These are phyloP conservation scores for Fusarium armeniacum DNA, from an alignment of 2,329 filamentous ascomycete genomes.

Conservation along the genomic window DNA sequence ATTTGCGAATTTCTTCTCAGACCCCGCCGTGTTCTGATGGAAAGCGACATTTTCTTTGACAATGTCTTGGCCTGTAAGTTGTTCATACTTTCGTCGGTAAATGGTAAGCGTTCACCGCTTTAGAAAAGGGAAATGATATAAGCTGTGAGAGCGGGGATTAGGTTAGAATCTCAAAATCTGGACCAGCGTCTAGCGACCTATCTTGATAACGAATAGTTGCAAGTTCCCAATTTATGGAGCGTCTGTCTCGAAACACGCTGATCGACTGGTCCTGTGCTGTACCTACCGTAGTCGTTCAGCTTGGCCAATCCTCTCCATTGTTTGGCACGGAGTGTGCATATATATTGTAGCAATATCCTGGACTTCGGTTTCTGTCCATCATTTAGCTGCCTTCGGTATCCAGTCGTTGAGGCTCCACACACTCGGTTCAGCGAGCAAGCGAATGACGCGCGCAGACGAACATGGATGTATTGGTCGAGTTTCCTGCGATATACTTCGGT, in stretches of 20 bases:
- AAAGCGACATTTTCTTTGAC: constrained; percentile 16
- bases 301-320: constrained; percentile 13
- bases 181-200: constrained; percentile 22
- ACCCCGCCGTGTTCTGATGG: constrained; percentile 10
- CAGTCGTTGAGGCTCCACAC: constrained; percentile 34
- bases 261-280: constrained; percentile 5
- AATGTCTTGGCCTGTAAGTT: neutral
- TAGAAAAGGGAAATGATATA: constrained; percentile 27
- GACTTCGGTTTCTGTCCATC: constrained; percentile 10
- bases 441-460: constrained; percentile 25
- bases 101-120: constrained; percentile 40
- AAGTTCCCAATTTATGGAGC: constrained; percentile 36
- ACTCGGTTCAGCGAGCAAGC: constrained; percentile 28
- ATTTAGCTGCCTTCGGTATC: constrained; percentile 11
- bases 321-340: constrained; percentile 39
- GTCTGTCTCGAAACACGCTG: constrained; percentile 20
- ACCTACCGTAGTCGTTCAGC: constrained; percentile 16
- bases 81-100: constrained; percentile 8
- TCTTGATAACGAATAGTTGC: constrained; percentile 33
- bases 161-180: constrained; percentile 17
- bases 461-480: constrained; percentile 13
- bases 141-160: constrained; percentile 15
- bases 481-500: constrained; percentile 11
- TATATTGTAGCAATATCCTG: constrained; percentile 29
- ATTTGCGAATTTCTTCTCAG: neutral